Conservation (phyloP, 2,329 filamentous ascomycete genomes). For the Annulohypoxylon truncatum region DNA sequence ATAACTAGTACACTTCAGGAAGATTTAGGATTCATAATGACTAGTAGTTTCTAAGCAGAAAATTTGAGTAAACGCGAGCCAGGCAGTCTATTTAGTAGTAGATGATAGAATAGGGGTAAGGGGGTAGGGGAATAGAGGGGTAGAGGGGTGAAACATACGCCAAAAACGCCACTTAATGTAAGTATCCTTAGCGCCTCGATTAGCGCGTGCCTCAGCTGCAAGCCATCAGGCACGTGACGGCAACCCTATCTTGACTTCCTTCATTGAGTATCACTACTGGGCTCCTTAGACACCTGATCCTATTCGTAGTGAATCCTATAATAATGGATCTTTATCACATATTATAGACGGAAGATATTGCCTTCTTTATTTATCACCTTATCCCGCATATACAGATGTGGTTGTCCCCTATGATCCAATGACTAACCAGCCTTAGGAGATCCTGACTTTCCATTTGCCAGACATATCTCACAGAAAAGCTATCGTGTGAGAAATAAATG, state of each 20-base stretch:
- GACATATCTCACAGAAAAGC: too few relatives aligned
- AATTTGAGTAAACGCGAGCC: background rate
- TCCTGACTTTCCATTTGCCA: too few relatives aligned
- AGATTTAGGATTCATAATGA: background rate
- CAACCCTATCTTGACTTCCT: conserved; percentile 26
- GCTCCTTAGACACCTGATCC: background rate
- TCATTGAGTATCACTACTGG: background rate
- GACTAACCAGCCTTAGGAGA: too few relatives aligned
- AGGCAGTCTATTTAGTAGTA: too few relatives aligned
- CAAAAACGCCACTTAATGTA: background rate
- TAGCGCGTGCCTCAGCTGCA: background rate
- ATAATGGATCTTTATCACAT: background rate
- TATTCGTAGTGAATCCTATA: background rate
- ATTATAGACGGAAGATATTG: too few relatives aligned
- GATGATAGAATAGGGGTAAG: background rate
- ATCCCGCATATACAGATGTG: too few relatives aligned
- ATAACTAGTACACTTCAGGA: background rate
- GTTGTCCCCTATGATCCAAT: too few relatives aligned
- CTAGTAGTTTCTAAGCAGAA: background rate
- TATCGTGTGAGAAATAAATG: too few relatives aligned
- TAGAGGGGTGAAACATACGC: background rate
- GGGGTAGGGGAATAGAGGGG: background rate
- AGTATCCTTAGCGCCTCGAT: background rate
- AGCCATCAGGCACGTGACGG: conserved; percentile 16
- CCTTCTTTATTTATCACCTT: too few relatives aligned